These are phyloP conservation scores for Ambrosiella xylebori DNA, from an alignment of 2,329 filamentous ascomycete genomes.

Conservation along the genomic window DNA sequence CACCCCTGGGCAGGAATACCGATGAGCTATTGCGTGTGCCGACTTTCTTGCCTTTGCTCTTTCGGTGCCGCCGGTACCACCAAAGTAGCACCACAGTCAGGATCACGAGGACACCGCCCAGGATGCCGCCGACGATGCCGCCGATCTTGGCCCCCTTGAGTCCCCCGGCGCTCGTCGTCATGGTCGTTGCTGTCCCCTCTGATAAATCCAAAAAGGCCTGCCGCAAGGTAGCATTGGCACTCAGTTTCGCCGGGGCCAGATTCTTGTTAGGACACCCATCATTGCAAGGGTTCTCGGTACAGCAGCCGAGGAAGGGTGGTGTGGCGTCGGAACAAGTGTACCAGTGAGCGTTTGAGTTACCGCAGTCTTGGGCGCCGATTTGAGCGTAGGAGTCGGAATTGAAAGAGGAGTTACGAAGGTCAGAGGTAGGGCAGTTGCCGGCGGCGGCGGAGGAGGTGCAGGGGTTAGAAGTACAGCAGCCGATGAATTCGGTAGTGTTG, in stretches of 20 bases:
- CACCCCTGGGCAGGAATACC: neutral
- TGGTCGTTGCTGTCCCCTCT: neutral
- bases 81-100: neutral
- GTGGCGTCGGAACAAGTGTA: constrained; percentile 19
- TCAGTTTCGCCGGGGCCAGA: constrained; percentile 18
- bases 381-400: constrained; percentile 15
- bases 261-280: constrained; percentile 16
- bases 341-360: constrained; percentile 17
- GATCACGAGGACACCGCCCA: constrained; percentile 5
- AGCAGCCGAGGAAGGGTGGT: constrained; percentile 25
- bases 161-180: too few relatives aligned
- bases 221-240: constrained; percentile 12
- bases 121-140: constrained; percentile 14
- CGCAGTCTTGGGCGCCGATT: constrained; percentile 21
- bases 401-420: constrained; percentile 19
- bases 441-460: constrained; percentile 16
- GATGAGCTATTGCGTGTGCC: neutral
- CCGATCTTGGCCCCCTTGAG: constrained; percentile 13
- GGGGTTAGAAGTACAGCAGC: constrained; percentile 25
- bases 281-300: constrained; percentile 20
- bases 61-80: neutral
- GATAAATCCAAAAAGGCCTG: constrained; percentile 12
- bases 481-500: constrained; percentile 22
- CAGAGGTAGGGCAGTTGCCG: constrained; percentile 19
- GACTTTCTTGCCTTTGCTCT: neutral